Percentiles rank a stretch among this genome's conserved stretches.
phyloP scores from a whole-genome alignment of 495 filamentous ascomycete genomes.

The Talaromyces ruber region DNA sequence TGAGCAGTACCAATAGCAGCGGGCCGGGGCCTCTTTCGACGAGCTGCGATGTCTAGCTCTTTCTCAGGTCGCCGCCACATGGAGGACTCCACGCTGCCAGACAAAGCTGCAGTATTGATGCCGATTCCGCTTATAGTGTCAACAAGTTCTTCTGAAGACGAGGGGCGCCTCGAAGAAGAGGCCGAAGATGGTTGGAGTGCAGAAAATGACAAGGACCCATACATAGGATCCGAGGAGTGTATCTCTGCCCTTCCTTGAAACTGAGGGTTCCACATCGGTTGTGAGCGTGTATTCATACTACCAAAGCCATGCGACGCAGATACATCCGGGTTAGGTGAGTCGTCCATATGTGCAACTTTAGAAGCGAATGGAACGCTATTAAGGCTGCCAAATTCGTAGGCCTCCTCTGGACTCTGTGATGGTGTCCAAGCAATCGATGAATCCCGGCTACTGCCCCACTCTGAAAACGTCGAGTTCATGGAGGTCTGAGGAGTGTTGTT shows the following conservation, averaged over 20 bases:
- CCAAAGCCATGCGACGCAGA: not conserved
- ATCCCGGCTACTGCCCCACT: constrained; percentile 25
- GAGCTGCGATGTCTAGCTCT: constrained; percentile 44
- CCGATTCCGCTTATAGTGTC: constrained; percentile 32
- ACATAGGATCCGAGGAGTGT: constrained; percentile 4
- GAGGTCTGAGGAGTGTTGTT: constrained; percentile 9
- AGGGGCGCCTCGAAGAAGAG: constrained; percentile 26
- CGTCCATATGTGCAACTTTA: constrained; percentile 12
- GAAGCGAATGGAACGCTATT: constrained; percentile 11
- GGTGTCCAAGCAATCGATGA: constrained; percentile 25
- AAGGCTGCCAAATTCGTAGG: constrained; percentile 15
- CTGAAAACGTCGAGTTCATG: constrained; percentile 19
- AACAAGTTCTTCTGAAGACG: constrained; percentile 30
- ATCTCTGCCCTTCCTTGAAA: not conserved
- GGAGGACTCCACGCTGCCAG: constrained; percentile 15
- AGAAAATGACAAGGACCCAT: constrained; percentile 6
- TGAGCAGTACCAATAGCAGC: constrained; percentile 38
- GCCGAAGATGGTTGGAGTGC: constrained; percentile 26
- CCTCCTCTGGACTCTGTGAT: constrained; percentile 22
- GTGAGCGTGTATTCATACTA: not conserved
- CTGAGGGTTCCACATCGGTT: constrained; percentile 1
- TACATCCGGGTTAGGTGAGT: constrained; percentile 7
- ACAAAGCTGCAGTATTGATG: constrained; percentile 22
- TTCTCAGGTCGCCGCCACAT: constrained; percentile 34
- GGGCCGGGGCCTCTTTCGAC: constrained; percentile 44